phyloP scores from a whole-genome alignment of 2,329 filamentous ascomycete genomes.

The Plenodomus biglobosus region DNA sequence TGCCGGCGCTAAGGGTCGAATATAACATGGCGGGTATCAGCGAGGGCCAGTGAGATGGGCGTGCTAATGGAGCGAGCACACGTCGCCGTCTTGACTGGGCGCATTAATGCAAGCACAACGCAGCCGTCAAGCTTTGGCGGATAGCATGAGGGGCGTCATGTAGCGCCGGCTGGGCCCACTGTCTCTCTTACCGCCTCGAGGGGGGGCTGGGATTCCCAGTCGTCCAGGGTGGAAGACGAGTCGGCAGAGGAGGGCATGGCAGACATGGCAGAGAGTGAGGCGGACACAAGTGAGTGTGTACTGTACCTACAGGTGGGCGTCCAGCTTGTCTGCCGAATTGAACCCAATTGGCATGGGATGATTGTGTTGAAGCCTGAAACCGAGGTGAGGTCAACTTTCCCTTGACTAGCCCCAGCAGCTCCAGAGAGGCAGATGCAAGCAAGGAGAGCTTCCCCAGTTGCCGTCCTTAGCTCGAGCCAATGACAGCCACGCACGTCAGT shows the following conservation, averaged over 20 bases:
- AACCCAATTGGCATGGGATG: neutral
- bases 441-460: constrained; percentile 6
- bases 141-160: constrained; percentile 3
- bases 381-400: neutral
- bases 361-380: neutral
- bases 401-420: neutral
- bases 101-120: constrained; percentile 14
- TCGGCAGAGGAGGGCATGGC: neutral
- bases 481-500: constrained; percentile 21
- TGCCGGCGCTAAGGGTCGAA: neutral
- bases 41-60: neutral
- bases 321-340: too few species aligned
- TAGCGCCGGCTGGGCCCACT: constrained; percentile 9
- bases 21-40: neutral
- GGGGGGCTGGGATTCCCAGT: neutral
- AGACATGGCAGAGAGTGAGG: too few species aligned
- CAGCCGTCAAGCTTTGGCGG: neutral
- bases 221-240: neutral
- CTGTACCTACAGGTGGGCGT: too few species aligned
- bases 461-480: constrained; percentile 7
- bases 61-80: neutral
- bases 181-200: constrained; percentile 15
- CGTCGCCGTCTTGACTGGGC: neutral
- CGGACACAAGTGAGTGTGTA: too few species aligned
- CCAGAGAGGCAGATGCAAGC: too few species aligned